Evolutionary conservation across 139 green algal species (phyloP), one percentile per base, ranked within the genome.

Genomic region (Trebouxia sp.): DNA sequence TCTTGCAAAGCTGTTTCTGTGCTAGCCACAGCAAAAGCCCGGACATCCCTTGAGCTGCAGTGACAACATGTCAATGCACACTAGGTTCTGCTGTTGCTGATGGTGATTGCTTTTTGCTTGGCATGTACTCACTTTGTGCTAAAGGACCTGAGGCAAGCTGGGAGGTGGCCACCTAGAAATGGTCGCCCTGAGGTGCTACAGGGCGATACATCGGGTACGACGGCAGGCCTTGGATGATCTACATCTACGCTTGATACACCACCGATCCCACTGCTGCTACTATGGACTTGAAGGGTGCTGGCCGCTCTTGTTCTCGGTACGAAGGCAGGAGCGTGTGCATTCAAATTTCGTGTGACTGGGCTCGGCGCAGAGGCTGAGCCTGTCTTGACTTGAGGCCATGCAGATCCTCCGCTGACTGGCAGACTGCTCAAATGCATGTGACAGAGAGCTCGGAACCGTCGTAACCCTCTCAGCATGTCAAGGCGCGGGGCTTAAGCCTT

Each of bases 1-100:
- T 28, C 72, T 66, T 62, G 17, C 3, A 79, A 30, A 35, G 28
- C 41, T 56, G 69, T 22, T 30, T 32, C 62, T 10, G 11, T 43
- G 17, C 14, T 14, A 72, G 62, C 62, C 28, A 43, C 62, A 30
- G 62, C 62, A 45, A 9, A 72, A 30, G 62, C 37, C 5, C 62
- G 62, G 20, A 72, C 15, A 45, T 72, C 62, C 37, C 62, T 22
- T 72, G 35, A 43, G 12, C 62, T 72, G 32, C 62, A 72, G n/a
- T n/a, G n/a, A n/a, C n/a, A n/a, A 26, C 14, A 28, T 26, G 35
- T 42, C 5, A 10, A n/a, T 39, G 20, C 30, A 30, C 9, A 43
- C 3, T 43, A 38, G 28, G 11, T 17, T n/a, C 14, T 28, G 55
- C 22, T 65, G n/a, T 37, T 42, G 1, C 12, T 42, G 58, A 26